Evolutionary conservation across 257 asterid genomes (phyloP), one percentile per base, ranked within the genome.

Genomic region (Fraxinus quadrangulata): DNA sequence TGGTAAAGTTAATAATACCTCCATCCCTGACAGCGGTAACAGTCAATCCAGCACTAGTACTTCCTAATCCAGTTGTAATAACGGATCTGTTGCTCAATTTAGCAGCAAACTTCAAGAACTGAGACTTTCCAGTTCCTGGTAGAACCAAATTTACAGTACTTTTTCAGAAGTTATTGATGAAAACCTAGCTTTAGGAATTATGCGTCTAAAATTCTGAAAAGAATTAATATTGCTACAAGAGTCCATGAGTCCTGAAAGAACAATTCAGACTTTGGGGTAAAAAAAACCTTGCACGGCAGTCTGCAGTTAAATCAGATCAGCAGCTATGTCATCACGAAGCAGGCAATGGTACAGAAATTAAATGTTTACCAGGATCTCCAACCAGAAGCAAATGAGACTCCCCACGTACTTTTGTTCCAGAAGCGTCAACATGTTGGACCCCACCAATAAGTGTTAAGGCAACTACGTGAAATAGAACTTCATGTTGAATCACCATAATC

Each of bases 1-100:
- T 59, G 78, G 10, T 39, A 63, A 40, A 37, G 72, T 79, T 34
- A 45, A 67, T 59, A 76, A 21, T 89, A 93, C 99, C 99, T 86
- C 99, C 99, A 87, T 95, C 99, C 89, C 87, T 95, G 81, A 95
- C 99, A 79, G 99, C 99, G n/a, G 98, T 92, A 71, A 95, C 99
- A 59, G 99, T 95, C 83, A 95, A 87, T 82, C 99, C 99, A 85
- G 99, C 99, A 75, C 98, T 93, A 72, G 98, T 93, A 89, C 99
- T 95, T 78, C 99, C 99, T 87, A 95, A 86, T 69, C 99, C 99
- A 71, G 97, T 93, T 33, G 99, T 93, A 70, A 95, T 93, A 75
- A 95, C 98, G 23, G 99, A 92, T 86, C 99, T 90, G 83, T 90
- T 90, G 90, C 99, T 88, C 85, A 95, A 83, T 78, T 95, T 95